Conservation (phyloP, 202 grass and related monocot species). For the Zoysia matrella region DNA sequence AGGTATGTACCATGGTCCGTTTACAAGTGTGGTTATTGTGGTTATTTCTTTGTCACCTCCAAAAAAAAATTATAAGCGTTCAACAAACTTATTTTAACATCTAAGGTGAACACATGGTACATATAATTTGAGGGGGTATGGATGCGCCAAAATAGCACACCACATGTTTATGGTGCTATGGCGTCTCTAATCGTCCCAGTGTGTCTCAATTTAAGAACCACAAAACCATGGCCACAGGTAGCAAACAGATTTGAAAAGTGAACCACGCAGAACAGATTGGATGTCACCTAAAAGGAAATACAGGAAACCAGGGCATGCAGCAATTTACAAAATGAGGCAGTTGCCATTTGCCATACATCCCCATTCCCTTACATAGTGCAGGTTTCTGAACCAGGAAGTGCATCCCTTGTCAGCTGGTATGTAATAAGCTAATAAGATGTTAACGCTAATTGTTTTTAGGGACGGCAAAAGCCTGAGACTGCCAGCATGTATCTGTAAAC, state of each 20-base stretch:
- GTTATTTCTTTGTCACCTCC: background rate
- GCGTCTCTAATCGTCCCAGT: background rate
- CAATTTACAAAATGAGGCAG: constrained; percentile 15
- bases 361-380: background rate
- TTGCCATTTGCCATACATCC: constrained; percentile 22
- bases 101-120: background rate
- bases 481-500: background rate
- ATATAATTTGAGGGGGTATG: background rate
- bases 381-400: constrained; percentile 10
- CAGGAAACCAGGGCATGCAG: constrained; percentile 13
- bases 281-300: background rate
- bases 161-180: background rate
- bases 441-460: background rate
- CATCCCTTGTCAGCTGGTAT: background rate
- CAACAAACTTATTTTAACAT: background rate
- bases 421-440: background rate
- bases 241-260: background rate
- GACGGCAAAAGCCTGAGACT: background rate
- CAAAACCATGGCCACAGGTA: background rate
- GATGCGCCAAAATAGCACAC: background rate
- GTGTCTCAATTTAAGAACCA: background rate
- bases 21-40: background rate
- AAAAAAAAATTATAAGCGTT: background rate
- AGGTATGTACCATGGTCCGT: background rate
- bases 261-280: background rate